Evolutionary conservation across 2,329 filamentous ascomycete genomes (phyloP), one percentile per base, ranked within the genome.

Genomic region (Penicillium thymicola): DNA sequence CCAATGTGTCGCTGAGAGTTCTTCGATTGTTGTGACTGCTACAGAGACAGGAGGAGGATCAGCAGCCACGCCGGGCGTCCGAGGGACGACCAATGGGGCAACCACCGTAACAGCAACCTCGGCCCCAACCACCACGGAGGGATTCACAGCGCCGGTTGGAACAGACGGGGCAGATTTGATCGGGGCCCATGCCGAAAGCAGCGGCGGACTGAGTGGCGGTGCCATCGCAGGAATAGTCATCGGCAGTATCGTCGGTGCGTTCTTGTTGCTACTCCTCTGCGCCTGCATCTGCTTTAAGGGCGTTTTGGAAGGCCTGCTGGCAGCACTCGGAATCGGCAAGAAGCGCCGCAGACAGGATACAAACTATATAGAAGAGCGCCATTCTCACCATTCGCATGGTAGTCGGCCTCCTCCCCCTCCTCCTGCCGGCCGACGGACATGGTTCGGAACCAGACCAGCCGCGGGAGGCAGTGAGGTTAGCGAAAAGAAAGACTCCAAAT

Each of bases 151-250:
- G 7, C 76, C 78, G 0, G 72, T 79, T 1, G 71, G 71, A 36
- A 78, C 78, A 6, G 71, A 75, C 45, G 76, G 77, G 3, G 71
- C 70, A 23, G 66, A 70, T 4, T 58, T 76, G 44, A 67, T 73
- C 21, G 73, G 71, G 14, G 65, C 68, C 7, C 63, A 72, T 30
- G 68, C 70, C 6, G 49, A 65, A 14, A 57, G 51, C 41, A 65
- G 63, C 8, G 67, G 67, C 37, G 76, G 77, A 23, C 68, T 81
- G 23, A 80, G 77, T 55, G 78, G 77, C 18, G 79, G 79, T 23
- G 78, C 78, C 1, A 81, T 81, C 55, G 79, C 79, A 21, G 79
- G 79, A 38, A 81, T 81, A 48, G 79, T 81, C 54, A 78, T 81
- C 51, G 79, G 79, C 40, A 73, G 75, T 18, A 72, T 81, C 53